Evolutionary conservation across 495 filamentous ascomycete genomes (phyloP), one percentile per base, ranked within the genome.

Genomic region (Aspergillus nidulans): DNA sequence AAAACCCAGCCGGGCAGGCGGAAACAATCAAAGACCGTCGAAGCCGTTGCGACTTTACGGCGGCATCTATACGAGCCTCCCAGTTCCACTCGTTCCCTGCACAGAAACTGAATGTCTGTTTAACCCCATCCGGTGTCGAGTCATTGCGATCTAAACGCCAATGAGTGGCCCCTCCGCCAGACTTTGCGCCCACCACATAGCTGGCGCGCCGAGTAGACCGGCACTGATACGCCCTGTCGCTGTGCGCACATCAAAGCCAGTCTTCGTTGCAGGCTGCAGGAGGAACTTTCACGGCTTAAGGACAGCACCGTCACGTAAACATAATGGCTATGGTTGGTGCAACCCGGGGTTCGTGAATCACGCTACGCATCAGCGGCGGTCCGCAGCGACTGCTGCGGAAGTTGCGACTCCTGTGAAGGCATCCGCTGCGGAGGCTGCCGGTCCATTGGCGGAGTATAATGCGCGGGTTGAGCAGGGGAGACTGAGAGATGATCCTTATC

Each of bases 401-500:
- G 53, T 23, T 15, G 39, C 32, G 30, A 32, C 50, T 19, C 47
- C 48, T 25, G 25, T 52, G 44, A 54, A 53, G 18, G 24, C 40
- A 1, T 16, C 60, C 36, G 30, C 41, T 41, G 48, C 44, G 26
- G 62, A 62, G 50, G 43, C 52, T 30, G 74, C 68, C 52, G 92
- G 92, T 1, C 94, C 94, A 1, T 71, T 97, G 60, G 78, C 82
- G 43, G 94, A 97, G 69, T 98, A 98, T 66, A 86, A 97, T 61
- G 71, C 75, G 26, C 81, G 92, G 40, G 91, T 98, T 13, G 73
- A 79, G 38, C 69, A 74, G 45, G 89, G 89, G 15, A 69, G 82
- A 53, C 68, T 98, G 46, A 78, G 86, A 49, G 89, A 97, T 69
- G 94, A 98, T 64, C 81, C 89, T 45, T 90, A 97, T 63, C 94